Base-by-base conservation (phyloP, 371 early-diverging fungal genomes). In the Vairimorpha apis region DNA sequence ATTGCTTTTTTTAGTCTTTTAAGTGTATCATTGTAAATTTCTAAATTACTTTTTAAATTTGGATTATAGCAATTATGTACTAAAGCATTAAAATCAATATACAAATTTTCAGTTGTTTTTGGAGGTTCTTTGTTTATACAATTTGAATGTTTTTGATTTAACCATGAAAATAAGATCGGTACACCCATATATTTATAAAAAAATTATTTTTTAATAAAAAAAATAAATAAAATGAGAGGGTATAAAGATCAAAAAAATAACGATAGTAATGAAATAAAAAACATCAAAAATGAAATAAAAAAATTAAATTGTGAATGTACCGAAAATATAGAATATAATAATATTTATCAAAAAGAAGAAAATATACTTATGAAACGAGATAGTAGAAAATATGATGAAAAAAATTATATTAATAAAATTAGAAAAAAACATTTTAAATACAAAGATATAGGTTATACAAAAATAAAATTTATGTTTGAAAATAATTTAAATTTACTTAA, bases 61-160 rank as follows among this genome's bases (percentile, higher is more conserved):
- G 94, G 92, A 78, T 95, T 93, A 76, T 90, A 90, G 82, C 96
- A 96, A 37, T 91, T 92, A 82, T 97, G 99, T 81, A 99, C 91
- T 85, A 97, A 93, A 66, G 94, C 97, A 83, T 99, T 99, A 91
- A 97, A 93, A 80, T 98, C 99, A 69, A 98, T 83, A 82, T 97
- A 96, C 35, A 98, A 85, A 83, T 92, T 92, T 83, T 99, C 97
- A 88, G 90, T 90, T 78, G 92, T 93, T 4, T 94, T 93, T 81
- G 94, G 93, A 14, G 92, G 90, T 21, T 27, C 38, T 44, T 27
- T 71, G 67, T 60, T 76, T 43, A 45, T 35, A 23, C 21, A 47
- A 44, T 32, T 37, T 62, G 95, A 93, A 82, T 94, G 97, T 86
- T 92, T 93, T 76, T 87, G 86, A 32, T 89, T 86, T 56, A 99